Base-by-base conservation (phyloP, 139 green algal genomes). In the Diplosphaera chodatii region DNA sequence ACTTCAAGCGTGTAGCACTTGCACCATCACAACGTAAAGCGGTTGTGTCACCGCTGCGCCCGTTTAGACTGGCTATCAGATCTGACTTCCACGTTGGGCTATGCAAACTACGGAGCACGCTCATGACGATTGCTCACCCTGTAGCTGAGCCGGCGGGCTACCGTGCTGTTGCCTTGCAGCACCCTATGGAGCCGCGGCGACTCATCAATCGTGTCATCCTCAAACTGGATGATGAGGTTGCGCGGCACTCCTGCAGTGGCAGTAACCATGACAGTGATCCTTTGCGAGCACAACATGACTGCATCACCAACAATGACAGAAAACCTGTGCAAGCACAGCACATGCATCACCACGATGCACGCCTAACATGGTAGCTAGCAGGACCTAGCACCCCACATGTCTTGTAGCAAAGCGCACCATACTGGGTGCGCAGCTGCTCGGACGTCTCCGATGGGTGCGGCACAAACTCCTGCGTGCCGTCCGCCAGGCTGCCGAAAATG, bases 211-310 rank as follows among this genome's bases (percentile, higher is more conserved):
- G 70, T 79, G 82, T 98, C 94, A 64, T 92, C 74, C 25, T 74
- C 74, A 78, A 98, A 98, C 2, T 86, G 83, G 30, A 98, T 66
- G 55, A 97, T 82, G 65, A 98, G 81, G 79, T 96, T 98, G 33
- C 86, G 85, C 1, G 67, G 68, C 5, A 96, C 83, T 8, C 71
- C 75, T 83, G 65, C 67, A 68, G 22, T n/a, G 5, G 27, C 64
- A 72, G 32, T n/a, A n/a, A 68, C 18, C 3, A 32, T 16, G 3
- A 32, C 1, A 40, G 66, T 16, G 66, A n/a, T n/a, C n/a, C n/a
- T n/a, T n/a, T n/a, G n/a, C n/a, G n/a, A n/a, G n/a, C n/a, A n/a
- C n/a, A n/a, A n/a, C n/a, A n/a, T n/a, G n/a, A n/a, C n/a, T n/a
- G n/a, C n/a, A n/a, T n/a, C n/a, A n/a, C n/a, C n/a, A n/a, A n/a